Base-by-base conservation (phyloP, 1,139 yeast genomes). In the Diutina pseudorugosa region DNA sequence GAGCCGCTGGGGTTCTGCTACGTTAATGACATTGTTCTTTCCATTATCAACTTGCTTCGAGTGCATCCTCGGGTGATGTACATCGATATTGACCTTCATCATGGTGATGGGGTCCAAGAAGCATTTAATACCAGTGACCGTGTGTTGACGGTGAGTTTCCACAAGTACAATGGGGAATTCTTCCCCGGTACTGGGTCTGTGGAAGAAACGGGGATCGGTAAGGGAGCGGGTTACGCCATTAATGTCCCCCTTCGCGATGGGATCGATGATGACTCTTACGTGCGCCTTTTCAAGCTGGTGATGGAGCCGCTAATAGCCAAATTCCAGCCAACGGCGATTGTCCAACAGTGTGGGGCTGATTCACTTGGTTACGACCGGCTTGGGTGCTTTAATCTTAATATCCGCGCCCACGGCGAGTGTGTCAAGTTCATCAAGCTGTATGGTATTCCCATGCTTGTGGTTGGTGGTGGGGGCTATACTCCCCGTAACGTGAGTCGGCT, bases 391-490 rank as follows among this genome's bases (percentile, higher is more conserved):
- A 93, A 93, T 63, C 74, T 93, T 54, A 89, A 91, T 57, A 90
- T 91, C 63, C 75, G 80, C 51, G 98, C 96, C 0, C 98, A 91
- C 65, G 98, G 97, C 3, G 96, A 90, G 64, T 93, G 98, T 71
- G 95, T 91, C 40, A 81, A 83, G 58, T 91, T 82, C 66, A 83
- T 91, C 53, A 86, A 85, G 63, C 79, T 91, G 21, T 91, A 91
- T 66, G 90, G 91, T 5, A 72, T 93, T 2, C 98, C 98, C 6
- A 75, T 89, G 80, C 72, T 93, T 66, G 96, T 93, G 12, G 70
- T 93, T 14, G 98, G 98, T 27, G 98, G 98, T 41, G 98, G 98
- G 53, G 98, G 98, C 2, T 93, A 93, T 66, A 93, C 98, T 0
- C 96, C 96, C 53, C 79, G 97, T 60, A 93, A 93, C 63, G 98